A percentile compares a stretch with the other conserved stretches of the same genome.
These are phyloP conservation scores for Piper betle DNA, from an alignment of 164 flowering plant species.

Conservation along the genomic window DNA sequence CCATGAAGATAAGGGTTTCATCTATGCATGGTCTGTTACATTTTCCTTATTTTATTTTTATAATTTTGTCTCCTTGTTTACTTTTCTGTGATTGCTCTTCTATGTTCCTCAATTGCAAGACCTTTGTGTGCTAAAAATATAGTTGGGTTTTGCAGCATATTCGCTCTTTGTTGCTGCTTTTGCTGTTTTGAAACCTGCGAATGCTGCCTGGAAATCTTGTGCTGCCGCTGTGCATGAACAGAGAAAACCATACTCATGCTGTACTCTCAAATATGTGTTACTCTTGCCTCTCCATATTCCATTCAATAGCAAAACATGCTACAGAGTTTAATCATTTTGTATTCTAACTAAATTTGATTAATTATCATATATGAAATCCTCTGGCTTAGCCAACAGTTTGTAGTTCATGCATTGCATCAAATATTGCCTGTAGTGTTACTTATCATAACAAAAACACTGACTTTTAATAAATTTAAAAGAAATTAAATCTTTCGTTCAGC, in stretches of 20 bases:
- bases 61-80: too few species aligned
- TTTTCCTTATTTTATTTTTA: neutral
- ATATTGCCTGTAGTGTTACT: too few species aligned
- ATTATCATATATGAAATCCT: too few species aligned
- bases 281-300: too few species aligned
- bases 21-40: conserved; percentile 37
- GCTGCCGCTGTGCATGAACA: conserved; percentile 20
- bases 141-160: conserved; percentile 23
- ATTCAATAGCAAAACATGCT: too few species aligned
- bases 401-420: too few species aligned
- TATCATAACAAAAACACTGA: too few species aligned
- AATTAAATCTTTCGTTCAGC: too few species aligned
- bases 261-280: neutral
- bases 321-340: too few species aligned
- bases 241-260: neutral
- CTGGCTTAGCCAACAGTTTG: too few species aligned
- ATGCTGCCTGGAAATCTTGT: conserved; percentile 36
- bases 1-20: conserved; percentile 46
- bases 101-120: neutral
- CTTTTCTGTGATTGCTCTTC: neutral
- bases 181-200: conserved; percentile 49
- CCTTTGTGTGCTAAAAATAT: neutral
- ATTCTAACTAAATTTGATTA: too few species aligned
- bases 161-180: conserved; percentile 38
- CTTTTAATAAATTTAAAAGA: too few species aligned